Conservation (phyloP, 2,329 filamentous ascomycete genomes). For the Amauroascus verrucosus region DNA sequence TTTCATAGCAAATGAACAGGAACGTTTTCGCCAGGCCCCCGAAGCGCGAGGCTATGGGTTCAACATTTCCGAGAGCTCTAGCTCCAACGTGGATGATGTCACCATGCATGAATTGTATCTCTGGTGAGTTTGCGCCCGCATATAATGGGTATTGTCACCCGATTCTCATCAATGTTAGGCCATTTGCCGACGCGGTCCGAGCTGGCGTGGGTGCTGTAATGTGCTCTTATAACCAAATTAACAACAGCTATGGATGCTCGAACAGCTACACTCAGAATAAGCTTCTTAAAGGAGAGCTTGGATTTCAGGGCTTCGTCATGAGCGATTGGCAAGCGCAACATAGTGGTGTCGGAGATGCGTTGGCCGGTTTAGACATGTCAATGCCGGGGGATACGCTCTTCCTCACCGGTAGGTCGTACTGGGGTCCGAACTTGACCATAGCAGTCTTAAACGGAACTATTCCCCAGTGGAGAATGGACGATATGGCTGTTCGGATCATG, state of each 20-base stretch:
- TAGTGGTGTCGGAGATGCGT: conserved; percentile 54
- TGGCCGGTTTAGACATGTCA: conserved; percentile 67
- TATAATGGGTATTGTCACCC: neutral
- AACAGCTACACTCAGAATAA: conserved; percentile 52
- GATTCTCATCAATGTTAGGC: conserved; percentile 32
- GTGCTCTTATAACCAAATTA: conserved; percentile 65
- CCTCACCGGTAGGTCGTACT: conserved; percentile 61
- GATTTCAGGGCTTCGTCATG: conserved; percentile 62
- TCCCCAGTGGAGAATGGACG: conserved; percentile 76
- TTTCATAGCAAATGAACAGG: conserved; percentile 62
- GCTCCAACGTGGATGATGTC: conserved; percentile 53
- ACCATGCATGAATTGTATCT: conserved; percentile 55
- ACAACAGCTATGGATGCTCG: conserved; percentile 58
- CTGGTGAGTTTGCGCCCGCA: conserved; percentile 32
- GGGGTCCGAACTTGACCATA: conserved; percentile 79
- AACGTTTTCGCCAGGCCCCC: conserved; percentile 55
- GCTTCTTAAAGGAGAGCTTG: conserved; percentile 59
- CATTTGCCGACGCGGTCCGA: conserved; percentile 58
- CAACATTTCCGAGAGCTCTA: conserved; percentile 52
- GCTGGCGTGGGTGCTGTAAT: conserved; percentile 57
- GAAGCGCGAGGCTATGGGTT: conserved; percentile 51
- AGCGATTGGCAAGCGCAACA: conserved; percentile 71
- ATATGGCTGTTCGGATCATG: conserved; percentile 78
- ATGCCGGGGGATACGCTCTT: conserved; percentile 78
- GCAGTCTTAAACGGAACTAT: conserved; percentile 83